A percentile compares a stretch with the other conserved stretches of the same genome.
Evolutionary conservation across 192 early-diverging fungal species (phyloP).

Genomic region (Linnemannia elongata): DNA sequence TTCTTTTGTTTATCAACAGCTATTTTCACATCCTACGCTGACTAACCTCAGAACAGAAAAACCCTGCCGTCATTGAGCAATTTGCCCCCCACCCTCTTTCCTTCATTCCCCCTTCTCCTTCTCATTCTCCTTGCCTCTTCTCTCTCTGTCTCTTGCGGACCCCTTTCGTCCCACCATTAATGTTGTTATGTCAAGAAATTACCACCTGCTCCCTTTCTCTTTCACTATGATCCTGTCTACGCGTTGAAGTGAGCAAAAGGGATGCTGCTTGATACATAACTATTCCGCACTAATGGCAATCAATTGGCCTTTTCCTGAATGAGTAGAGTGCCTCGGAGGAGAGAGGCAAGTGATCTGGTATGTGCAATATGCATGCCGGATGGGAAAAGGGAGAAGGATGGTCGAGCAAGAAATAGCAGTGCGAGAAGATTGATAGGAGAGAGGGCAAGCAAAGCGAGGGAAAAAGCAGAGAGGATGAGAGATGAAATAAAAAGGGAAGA

Average conservation of each 20-base stretch:
- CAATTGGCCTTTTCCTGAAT: background rate
- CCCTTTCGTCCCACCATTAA: background rate
- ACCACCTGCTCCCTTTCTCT: background rate
- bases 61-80: conserved; percentile 4
- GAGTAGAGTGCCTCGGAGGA: background rate
- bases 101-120: too few relatives aligned
- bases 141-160: background rate
- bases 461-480: background rate
- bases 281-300: background rate
- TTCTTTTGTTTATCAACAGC: background rate
- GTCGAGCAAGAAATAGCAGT: background rate
- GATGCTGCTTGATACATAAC: background rate
- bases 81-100: background rate
- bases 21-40: background rate
- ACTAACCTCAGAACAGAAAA: background rate
- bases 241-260: background rate
- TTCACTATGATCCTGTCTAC: background rate
- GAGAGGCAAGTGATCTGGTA: background rate
- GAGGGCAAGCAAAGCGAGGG: background rate
- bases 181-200: background rate
- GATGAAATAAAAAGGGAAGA: background rate
- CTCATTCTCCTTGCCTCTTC: too few relatives aligned
- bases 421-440: background rate
- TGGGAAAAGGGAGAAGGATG: background rate
- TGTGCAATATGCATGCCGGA: background rate